Conservation (phyloP, 129 eudicot species). For the Deinandra increscens region DNA sequence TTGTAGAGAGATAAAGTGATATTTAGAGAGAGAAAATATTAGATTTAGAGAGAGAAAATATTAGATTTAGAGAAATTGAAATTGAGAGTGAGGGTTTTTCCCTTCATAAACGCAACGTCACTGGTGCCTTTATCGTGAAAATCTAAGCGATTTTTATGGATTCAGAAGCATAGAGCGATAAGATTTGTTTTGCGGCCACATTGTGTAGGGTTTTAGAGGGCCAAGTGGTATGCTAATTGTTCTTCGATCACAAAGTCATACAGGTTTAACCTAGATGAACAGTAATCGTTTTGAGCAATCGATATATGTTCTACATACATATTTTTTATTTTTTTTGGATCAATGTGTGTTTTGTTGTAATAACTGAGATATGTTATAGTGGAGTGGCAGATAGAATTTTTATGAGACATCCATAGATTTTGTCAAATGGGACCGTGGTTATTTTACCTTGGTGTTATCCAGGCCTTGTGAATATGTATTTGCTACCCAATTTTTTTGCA, state of each 20-base stretch:
- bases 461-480: background rate
- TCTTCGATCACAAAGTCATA: background rate
- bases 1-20: slow-evolving; percentile 26
- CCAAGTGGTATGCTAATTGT: background rate
- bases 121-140: background rate
- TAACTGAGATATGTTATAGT: background rate
- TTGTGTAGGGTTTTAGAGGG: slow-evolving; percentile 1
- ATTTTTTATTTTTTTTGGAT: background rate
- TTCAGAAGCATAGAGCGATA: slow-evolving; percentile 1
- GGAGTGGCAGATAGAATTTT: background rate
- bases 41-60: slow-evolving; percentile 25
- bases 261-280: background rate
- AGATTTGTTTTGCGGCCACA: background rate
- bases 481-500: background rate
- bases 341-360: background rate
- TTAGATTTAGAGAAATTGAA: slow-evolving; percentile 12
- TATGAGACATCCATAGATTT: background rate
- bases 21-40: slow-evolving; percentile 27
- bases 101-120: background rate
- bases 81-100: background rate
- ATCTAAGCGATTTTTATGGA: slow-evolving; percentile 12
- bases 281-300: background rate
- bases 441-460: background rate
- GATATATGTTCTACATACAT: background rate
- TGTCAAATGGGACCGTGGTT: background rate